phyloP scores from a whole-genome alignment of 805 yeast genomes.

The Kodamaea kaohsiungensis region DNA sequence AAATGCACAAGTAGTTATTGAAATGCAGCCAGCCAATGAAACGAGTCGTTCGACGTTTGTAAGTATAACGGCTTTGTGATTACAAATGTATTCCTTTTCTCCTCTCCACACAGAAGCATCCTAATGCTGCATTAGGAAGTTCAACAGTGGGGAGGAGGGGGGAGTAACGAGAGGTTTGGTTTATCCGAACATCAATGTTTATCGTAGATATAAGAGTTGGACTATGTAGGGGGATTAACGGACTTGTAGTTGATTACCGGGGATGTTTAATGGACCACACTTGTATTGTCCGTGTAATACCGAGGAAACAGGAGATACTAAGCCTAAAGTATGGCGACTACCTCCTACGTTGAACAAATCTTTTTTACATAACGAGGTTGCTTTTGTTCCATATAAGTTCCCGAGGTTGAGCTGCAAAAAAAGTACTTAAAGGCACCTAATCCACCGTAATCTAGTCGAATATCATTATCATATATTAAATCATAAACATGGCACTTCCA shows the following conservation, averaged over 20 bases:
- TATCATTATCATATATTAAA: not conserved
- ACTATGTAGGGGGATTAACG: not conserved
- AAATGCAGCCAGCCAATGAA: not conserved
- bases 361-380: not conserved
- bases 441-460: not conserved
- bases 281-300: not conserved
- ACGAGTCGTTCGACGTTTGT: not conserved
- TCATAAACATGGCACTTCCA: conserved; percentile 1
- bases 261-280: not conserved
- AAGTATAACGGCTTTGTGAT: not conserved
- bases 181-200: not conserved
- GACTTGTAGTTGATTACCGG: not conserved
- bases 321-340: not conserved
- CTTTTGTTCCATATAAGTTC: not conserved
- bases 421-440: conserved; percentile 4
- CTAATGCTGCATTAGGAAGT: not conserved
- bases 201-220: not conserved
- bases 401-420: conserved; percentile 8
- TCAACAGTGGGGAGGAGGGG: not conserved
- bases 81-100: not conserved
- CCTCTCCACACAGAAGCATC: not conserved
- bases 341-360: not conserved
- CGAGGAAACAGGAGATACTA: not conserved
- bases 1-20: too few relatives aligned
- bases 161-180: not conserved